Percentiles rank a stretch among this genome's conserved stretches.
These are phyloP conservation scores for Ophiostoma triangulosporum DNA, from an alignment of 2,329 filamentous ascomycete genomes.

Conservation along the genomic window DNA sequence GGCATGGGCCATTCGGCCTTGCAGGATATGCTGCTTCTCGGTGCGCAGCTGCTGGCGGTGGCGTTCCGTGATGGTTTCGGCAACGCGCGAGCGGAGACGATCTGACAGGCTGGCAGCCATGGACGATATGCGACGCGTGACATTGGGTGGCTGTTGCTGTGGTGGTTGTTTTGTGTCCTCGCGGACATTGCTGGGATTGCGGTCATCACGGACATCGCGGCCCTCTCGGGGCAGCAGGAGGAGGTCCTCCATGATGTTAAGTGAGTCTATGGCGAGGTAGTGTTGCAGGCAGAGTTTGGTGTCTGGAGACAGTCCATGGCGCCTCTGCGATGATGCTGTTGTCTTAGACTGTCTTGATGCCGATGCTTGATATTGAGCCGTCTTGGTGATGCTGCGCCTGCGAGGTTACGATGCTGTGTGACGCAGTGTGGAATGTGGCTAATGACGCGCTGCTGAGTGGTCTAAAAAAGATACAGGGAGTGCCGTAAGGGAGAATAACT, in stretches of 20 bases:
- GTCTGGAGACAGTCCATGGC: too few species aligned
- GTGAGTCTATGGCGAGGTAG: background rate
- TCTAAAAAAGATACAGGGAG: too few species aligned
- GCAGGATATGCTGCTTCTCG: conserved; percentile 9
- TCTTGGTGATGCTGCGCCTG: too few species aligned
- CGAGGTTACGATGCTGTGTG: too few species aligned
- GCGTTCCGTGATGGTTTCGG: conserved; percentile 1
- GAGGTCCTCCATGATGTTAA: conserved; percentile 5
- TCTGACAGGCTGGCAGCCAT: conserved; percentile 3
- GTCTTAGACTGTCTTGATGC: too few species aligned
- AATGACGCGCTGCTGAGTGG: too few species aligned
- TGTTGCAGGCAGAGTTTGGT: background rate
- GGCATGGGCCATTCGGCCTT: conserved; percentile 30
- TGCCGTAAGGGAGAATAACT: too few species aligned
- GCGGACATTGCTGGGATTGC: too few species aligned
- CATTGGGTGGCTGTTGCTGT: background rate
- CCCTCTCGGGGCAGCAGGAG: conserved; percentile 6
- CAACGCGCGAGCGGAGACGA: background rate
- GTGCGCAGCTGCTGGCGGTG: conserved; percentile 2
- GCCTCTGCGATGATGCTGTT: too few species aligned
- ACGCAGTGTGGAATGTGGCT: too few species aligned
- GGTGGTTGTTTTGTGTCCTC: background rate
- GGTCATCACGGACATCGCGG: conserved; percentile 2
- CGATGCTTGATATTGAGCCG: too few species aligned
- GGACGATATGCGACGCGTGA: conserved; percentile 4